Evolutionary conservation across 1,139 yeast species (phyloP).

Genomic region (Kluyveromyces sp.): DNA sequence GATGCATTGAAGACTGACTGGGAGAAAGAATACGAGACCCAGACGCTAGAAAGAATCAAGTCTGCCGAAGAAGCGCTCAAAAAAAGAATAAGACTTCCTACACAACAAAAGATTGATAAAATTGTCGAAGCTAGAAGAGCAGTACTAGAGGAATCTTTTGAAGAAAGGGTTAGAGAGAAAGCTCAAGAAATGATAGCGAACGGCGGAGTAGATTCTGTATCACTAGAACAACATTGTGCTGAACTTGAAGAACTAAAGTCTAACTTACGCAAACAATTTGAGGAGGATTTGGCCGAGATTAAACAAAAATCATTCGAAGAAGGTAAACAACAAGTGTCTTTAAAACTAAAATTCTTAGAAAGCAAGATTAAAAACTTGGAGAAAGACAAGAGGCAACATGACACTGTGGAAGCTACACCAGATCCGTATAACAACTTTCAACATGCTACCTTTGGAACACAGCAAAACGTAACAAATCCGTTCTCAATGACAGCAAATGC

Average conservation of each 20-base stretch:
- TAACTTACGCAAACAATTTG: slow-evolving; percentile 15
- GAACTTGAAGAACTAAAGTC: slow-evolving; percentile 17
- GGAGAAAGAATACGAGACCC: slow-evolving; percentile 25
- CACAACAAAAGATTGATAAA: slow-evolving; percentile 25
- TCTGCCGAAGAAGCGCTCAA: slow-evolving; percentile 29
- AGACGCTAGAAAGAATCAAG: slow-evolving; percentile 18
- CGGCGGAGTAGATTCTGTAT: slow-evolving; percentile 5
- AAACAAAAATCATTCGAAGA: slow-evolving; percentile 35
- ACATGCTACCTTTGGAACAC: slow-evolving; percentile 2
- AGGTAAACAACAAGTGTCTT: slow-evolving; percentile 32
- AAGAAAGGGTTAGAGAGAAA: slow-evolving; percentile 14
- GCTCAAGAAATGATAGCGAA: slow-evolving; percentile 10
- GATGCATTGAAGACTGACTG: slow-evolving; percentile 17
- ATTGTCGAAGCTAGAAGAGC: slow-evolving; percentile 19
- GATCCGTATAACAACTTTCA: slow-evolving; percentile 1
- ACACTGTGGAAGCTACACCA: neutral
- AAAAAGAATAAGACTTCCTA: slow-evolving; percentile 24
- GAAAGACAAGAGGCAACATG: neutral
- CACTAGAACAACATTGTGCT: slow-evolving; percentile 18
- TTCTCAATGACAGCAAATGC: slow-evolving; percentile 11
- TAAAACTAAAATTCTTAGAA: slow-evolving; percentile 26
- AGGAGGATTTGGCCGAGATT: slow-evolving; percentile 27
- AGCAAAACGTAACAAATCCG: neutral
- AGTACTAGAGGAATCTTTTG: slow-evolving; percentile 23
- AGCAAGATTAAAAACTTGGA: slow-evolving; percentile 21